Evolutionary conservation across 768 basidiomycete genomes (phyloP), one percentile per base, ranked within the genome.

Genomic region (Naganishia vishniacii): DNA sequence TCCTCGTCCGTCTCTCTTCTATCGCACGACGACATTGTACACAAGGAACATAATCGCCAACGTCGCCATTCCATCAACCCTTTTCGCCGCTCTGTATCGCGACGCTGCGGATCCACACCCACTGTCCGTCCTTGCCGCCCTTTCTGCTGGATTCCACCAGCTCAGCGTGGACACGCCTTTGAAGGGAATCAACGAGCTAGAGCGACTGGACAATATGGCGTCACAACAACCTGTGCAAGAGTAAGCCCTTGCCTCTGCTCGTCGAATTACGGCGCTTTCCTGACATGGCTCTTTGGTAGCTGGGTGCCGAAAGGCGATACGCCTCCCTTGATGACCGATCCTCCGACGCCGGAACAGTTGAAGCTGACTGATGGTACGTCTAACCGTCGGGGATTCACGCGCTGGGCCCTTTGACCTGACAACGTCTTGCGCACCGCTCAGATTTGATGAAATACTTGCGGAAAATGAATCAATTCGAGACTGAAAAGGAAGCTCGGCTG

Each of bases 391-490:
- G n/a, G n/a, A n/a, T n/a, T n/a, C n/a, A n/a, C n/a, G n/a, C n/a
- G n/a, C n/a, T n/a, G 16, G 37, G 37, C 16, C 46, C 31, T 20
- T 26, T 18, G 13, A 15, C 44, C 29, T 25, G 25, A 15, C 60
- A 7, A n/a, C n/a, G n/a, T 11, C 26, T n/a, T 49, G 9, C 20
- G 29, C n/a, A 23, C 20, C 29, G 4, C 23, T 2, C 41, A 63
- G 62, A 49, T 20, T 28, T 63, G 34, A 63, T 51, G 62, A 32
- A 29, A 31, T 63, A 51, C 40, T 47, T 63, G 9, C 48, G 51
- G 46, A 80, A 83, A 48, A 87, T 94, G 72, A 87, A 88, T 63
- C 87, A 87, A 2, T 94, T 95, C 77, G 94, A 97, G 79, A 85
- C 82, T 48, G 88, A 91, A 66, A 87, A 89, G 60, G 92, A 97